These are phyloP conservation scores for Penicillium nordicum DNA, from an alignment of 2,329 filamentous ascomycete species.

Conservation along the genomic window DNA sequence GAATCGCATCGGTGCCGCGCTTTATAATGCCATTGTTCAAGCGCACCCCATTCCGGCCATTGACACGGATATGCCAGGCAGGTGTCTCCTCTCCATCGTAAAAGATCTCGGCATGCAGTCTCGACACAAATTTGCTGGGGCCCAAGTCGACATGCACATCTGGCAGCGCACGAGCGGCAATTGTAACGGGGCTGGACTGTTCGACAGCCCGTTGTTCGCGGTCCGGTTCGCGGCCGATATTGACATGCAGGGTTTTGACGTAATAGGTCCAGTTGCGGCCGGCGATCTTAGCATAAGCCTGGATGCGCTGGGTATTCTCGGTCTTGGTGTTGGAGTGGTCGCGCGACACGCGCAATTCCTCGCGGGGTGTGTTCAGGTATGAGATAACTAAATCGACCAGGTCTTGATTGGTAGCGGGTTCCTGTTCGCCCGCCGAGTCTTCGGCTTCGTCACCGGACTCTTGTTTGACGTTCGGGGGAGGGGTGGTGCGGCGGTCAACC, in stretches of 20 bases:
- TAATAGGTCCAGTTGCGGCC: conserved; percentile 53
- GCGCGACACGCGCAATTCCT: conserved; percentile 43
- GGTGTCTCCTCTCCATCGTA: conserved; percentile 63
- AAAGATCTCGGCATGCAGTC: conserved; percentile 70
- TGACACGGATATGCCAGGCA: conserved; percentile 80
- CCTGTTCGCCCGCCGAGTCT: conserved; percentile 42
- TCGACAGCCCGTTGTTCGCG: conserved; percentile 42
- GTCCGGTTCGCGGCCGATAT: conserved; percentile 50
- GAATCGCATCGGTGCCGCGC: conserved; percentile 60
- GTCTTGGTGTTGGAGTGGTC: conserved; percentile 47
- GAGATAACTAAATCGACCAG: conserved; percentile 49
- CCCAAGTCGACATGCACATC: conserved; percentile 83
- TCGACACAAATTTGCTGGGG: conserved; percentile 76
- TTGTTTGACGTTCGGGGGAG: conserved; percentile 33
- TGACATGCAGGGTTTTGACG: conserved; percentile 48
- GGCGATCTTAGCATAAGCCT: conserved; percentile 51
- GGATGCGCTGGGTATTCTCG: conserved; percentile 46
- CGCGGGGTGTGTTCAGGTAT: conserved; percentile 43
- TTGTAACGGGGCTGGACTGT: conserved; percentile 47
- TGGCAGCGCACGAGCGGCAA: conserved; percentile 43
- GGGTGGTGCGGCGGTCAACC: conserved; percentile 36
- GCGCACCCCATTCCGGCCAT: conserved; percentile 86
- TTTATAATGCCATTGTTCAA: conserved; percentile 72
- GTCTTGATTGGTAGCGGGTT: conserved; percentile 42
- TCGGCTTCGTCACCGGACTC: conserved; percentile 44